phyloP scores from a whole-genome alignment of 2,329 filamentous ascomycete genomes.

The Trichoderma gracile region DNA sequence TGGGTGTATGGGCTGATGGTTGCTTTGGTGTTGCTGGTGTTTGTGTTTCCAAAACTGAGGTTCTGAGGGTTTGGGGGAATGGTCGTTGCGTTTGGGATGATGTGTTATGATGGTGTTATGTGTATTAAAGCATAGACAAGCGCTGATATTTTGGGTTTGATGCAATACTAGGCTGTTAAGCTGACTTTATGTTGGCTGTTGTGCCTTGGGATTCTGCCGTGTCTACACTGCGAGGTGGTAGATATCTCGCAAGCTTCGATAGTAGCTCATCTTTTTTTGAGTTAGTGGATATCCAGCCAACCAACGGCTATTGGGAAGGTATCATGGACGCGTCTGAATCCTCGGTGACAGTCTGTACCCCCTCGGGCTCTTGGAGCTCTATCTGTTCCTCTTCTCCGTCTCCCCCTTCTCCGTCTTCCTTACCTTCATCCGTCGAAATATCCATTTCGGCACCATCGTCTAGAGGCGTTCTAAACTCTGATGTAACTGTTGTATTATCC shows the following conservation, averaged over 20 bases:
- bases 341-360: no score
- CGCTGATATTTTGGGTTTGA: slow-evolving; percentile 14
- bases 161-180: slow-evolving; percentile 3
- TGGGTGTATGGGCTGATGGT: slow-evolving; percentile 83
- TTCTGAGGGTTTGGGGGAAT: slow-evolving; percentile 53
- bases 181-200: neutral
- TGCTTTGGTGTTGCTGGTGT: slow-evolving; percentile 75
- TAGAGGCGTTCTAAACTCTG: neutral
- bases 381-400: neutral
- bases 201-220: no score
- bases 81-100: neutral
- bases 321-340: neutral
- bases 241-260: no score
- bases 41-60: slow-evolving; percentile 82
- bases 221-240: no score
- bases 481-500: neutral
- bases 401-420: neutral
- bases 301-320: neutral
- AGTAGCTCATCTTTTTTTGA: neutral
- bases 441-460: neutral
- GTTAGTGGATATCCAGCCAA: neutral
- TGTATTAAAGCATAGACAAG: slow-evolving; percentile 12
- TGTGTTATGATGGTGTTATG: neutral
- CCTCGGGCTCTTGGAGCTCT: neutral
- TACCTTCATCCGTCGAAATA: neutral